Evolutionary conservation across 2,329 filamentous ascomycete species (phyloP).

Genomic region (Monosporascus sp.): DNA sequence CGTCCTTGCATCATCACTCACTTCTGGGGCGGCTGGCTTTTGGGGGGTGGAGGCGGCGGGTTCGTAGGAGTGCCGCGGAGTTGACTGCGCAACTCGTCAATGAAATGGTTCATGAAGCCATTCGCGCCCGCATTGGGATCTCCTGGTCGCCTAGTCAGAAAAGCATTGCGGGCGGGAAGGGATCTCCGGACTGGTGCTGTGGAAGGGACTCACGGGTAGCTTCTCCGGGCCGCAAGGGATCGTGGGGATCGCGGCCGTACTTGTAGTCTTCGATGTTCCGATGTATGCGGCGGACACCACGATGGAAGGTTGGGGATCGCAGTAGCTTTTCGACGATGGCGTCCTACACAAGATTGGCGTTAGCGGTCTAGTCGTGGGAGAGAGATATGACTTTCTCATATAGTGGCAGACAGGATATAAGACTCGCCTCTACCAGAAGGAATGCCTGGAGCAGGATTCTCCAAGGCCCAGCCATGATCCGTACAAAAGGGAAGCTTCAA

Average conservation of each 20-base stretch:
- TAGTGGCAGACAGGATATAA: background rate
- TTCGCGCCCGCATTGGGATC: constrained; percentile 4
- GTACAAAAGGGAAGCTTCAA: too few species aligned
- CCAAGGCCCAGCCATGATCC: background rate
- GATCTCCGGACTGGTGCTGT: background rate
- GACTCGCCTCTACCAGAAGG: background rate
- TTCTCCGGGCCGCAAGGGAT: constrained; percentile 46
- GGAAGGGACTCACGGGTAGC: constrained; percentile 38
- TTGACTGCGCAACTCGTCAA: constrained; percentile 48
- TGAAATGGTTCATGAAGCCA: constrained; percentile 42
- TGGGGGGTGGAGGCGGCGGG: constrained; percentile 17
- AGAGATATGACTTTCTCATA: background rate
- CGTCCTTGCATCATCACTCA: constrained; percentile 6
- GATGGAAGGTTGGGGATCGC: constrained; percentile 45
- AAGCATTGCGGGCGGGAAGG: background rate
- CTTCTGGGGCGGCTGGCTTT: constrained; percentile 13
- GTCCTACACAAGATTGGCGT: background rate
- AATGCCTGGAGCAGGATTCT: background rate
- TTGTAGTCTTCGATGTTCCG: constrained; percentile 42
- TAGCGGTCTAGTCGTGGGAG: background rate
- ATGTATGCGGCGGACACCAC: constrained; percentile 48
- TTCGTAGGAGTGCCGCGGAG: constrained; percentile 39
- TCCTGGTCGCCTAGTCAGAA: constrained; percentile 27
- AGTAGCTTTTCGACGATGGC: constrained; percentile 35
- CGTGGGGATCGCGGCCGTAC: constrained; percentile 44